Base-by-base conservation (phyloP, 495 filamentous ascomycete genomes). In the Aspergillus steynii region DNA sequence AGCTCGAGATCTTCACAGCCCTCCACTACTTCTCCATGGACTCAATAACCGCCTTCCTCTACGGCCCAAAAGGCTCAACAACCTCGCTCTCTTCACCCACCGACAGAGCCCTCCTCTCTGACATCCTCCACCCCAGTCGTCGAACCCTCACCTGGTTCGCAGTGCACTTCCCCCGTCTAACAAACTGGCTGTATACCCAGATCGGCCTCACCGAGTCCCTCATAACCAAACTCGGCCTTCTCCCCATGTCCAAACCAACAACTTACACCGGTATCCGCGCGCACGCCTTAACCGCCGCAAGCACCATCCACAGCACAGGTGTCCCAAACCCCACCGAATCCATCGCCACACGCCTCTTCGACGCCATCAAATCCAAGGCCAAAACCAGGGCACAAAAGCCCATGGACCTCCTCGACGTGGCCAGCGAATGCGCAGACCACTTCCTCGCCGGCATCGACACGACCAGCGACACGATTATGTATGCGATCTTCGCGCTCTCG, bases 21-120 rank as follows among this genome's bases (percentile, higher is more conserved):
- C 59, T 80, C 28, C 76, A 80, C 51, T 79, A 70, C 53, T 80
- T 74, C 51, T 72, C 73, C 31, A 58, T 80, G 26, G 76, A 80
- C 55, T 74, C 53, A 31, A 77, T 80, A 37, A 77, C 77, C 7
- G 31, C 65, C 2, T 74, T 75, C 46, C 53, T 75, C 9, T 77
- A 74, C 42, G 75, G 75, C 2, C 60, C 46, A 37, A 67, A 69
- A 0, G 65, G 55, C 3, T 74, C 75, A 0, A 34, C 64, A 25
- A 66, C 66, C 48, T 51, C 76, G 5, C 58, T 58, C 3, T 67
- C 70, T 0, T 29, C 52, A 1, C 25, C 50, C 1, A 31, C 45
- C n/a, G 69, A 79, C 55, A 53, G 72, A 5, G 62, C 46, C 15
- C 61, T 79, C 7, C 49, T 79, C 2, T 47, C 53, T 31, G 76